Evolutionary conservation across 192 early-diverging fungal genomes (phyloP).

Genomic region (Umbelopsis isabellina): DNA sequence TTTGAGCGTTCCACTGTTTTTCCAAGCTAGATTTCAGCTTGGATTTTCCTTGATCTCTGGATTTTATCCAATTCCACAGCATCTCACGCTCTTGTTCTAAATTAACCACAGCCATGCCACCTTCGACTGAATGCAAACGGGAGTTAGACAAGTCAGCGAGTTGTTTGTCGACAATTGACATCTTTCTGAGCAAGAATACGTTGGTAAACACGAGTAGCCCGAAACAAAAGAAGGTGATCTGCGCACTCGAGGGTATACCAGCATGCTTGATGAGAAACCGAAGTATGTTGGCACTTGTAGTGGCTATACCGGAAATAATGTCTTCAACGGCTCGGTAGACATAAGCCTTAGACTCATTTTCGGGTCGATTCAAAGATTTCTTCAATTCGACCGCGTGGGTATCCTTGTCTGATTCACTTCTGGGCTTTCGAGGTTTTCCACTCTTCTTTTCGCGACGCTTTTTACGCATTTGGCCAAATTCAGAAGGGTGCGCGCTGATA

Average conservation of each 20-base stretch:
- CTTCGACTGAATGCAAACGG: neutral
- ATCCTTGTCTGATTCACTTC: neutral
- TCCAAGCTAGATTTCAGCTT: neutral
- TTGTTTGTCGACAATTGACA: conserved; percentile 12
- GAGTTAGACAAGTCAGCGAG: neutral
- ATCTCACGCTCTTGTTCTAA: conserved; percentile 3
- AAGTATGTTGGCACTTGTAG: neutral
- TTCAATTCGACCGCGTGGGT: neutral
- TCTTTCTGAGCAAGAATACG: conserved; percentile 3
- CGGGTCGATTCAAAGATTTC: neutral
- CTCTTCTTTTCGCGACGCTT: conserved; percentile 18
- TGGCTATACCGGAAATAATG: neutral
- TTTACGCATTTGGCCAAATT: conserved; percentile 30
- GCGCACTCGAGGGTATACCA: conserved; percentile 1
- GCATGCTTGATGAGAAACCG: conserved; percentile 1
- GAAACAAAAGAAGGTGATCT: conserved; percentile 5
- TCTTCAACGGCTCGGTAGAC: conserved; percentile 9
- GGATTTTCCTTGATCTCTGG: neutral
- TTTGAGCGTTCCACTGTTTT: neutral
- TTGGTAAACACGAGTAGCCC: neutral
- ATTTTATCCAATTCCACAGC: neutral
- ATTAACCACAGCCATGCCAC: neutral
- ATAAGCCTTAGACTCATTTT: neutral
- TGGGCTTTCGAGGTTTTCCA: conserved; percentile 2
- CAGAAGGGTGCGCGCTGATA: conserved; percentile 43